Percentiles rank a stretch among this genome's conserved stretches.
Evolutionary conservation across 1,139 yeast genomes (phyloP).

Genomic region (Taiozyma sp.): DNA sequence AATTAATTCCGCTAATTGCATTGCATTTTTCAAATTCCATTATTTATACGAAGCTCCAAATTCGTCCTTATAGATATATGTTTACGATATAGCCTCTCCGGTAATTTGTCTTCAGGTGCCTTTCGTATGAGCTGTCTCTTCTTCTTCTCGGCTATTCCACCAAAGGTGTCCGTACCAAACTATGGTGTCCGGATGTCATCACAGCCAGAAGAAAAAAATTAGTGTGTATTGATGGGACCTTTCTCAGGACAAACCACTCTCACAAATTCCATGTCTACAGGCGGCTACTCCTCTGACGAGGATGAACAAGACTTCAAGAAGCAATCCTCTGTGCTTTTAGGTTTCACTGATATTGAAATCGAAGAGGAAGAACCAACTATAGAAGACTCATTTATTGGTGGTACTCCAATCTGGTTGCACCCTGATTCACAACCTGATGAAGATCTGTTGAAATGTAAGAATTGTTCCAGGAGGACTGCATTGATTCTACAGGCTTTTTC

Average conservation of each 20-base stretch:
- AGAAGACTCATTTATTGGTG: conserved; percentile 80
- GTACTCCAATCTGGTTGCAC: conserved; percentile 58
- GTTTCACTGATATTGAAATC: conserved; percentile 51
- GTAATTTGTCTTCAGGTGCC: neutral
- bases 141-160: too few species aligned
- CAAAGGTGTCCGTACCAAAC: too few species aligned
- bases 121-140: too few species aligned
- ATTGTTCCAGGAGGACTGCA: conserved; percentile 58
- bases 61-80: neutral
- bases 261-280: neutral
- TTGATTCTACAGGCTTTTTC: conserved; percentile 75
- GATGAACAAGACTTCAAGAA: conserved; percentile 23
- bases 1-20: neutral
- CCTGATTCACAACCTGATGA: conserved; percentile 49
- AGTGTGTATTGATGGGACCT: neutral
- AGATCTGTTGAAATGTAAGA: conserved; percentile 51
- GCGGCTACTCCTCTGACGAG: conserved; percentile 24
- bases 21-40: neutral
- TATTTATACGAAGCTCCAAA: neutral
- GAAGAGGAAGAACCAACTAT: conserved; percentile 40
- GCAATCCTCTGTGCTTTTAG: conserved; percentile 38
- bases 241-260: neutral
- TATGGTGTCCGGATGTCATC: conserved; percentile 9
- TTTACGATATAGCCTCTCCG: neutral
- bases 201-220: neutral